phyloP scores from a whole-genome alignment of 495 filamentous ascomycete genomes.

The Parathielavia appendiculata region DNA sequence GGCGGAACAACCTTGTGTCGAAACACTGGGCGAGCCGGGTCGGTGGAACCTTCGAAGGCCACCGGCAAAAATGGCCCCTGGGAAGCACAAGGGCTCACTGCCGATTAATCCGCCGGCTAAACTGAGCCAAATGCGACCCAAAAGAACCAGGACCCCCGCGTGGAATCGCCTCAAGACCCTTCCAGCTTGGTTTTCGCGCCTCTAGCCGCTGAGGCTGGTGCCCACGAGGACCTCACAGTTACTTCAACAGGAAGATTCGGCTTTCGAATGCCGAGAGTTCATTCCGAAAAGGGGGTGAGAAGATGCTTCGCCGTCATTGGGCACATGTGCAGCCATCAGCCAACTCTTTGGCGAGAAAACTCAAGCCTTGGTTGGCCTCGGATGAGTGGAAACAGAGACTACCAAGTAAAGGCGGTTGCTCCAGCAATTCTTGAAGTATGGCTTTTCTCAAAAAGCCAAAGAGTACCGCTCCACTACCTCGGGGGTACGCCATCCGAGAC shows the following conservation, averaged over 20 bases:
- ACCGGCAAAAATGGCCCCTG: slow-evolving; percentile 10
- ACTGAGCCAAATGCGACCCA: slow-evolving; percentile 11
- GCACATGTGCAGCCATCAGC: neutral
- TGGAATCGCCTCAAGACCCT: neutral
- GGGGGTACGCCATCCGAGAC: neutral
- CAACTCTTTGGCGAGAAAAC: neutral
- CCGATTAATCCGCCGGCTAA: slow-evolving; percentile 27
- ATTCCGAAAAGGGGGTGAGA: neutral
- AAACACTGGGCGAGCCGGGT: slow-evolving; percentile 12
- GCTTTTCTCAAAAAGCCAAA: neutral
- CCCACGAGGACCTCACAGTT: slow-evolving; percentile 9
- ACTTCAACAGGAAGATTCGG: slow-evolving; percentile 11
- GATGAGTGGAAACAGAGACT: neutral
- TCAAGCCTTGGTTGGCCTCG: neutral
- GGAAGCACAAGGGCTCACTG: slow-evolving; percentile 4
- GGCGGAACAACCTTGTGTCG: slow-evolving; percentile 15
- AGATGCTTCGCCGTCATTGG: neutral
- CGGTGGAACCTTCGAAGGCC: neutral
- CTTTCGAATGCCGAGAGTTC: slow-evolving; percentile 1
- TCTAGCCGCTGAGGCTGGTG: neutral
- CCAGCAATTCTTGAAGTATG: neutral
- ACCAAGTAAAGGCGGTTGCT: too few species aligned
- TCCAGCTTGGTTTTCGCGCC: neutral
- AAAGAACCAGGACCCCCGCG: neutral
- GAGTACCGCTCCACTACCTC: neutral